Evolutionary conservation across 768 basidiomycete genomes (phyloP), one percentile per base, ranked within the genome.

Genomic region (Atractiella rhizophila): DNA sequence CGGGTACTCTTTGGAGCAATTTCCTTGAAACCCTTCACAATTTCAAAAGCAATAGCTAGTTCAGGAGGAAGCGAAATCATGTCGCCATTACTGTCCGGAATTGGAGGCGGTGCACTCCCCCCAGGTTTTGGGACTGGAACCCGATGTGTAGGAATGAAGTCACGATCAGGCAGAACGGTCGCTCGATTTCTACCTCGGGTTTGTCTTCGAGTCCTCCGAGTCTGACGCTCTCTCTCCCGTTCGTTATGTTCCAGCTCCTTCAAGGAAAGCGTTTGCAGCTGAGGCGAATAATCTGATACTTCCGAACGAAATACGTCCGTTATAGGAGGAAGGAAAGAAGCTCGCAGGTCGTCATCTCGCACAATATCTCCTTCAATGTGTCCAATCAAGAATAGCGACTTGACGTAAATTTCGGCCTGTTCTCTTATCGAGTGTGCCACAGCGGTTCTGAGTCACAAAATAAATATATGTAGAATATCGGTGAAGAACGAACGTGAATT

Each of bases 361-460:
- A 88, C 66, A 7, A 65, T 56, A 0, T 72, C 67, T 2, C 81
- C 79, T 50, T 83, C 78, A 5, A 74, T 70, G 55, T 88, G 80
- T 1, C 83, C 80, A 40, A 85, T 71, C 27, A 88, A 68, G 66
- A 80, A 79, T 15, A 94, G 68, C 0, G 80, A 86, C 56, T 85
- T 82, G 57, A 81, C 76, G 62, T 83, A 83, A 2, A 74, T 70
- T 45, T 85, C 75, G 6, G 85, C 69, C 62, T 98, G 91, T 57
- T 98, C 91, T 24, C 88, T 72, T 51, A 96, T 96, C 18, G 76
- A 75, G 57, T 96, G 88, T 0, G 83, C 74, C 45, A 98, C 80
- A 19, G 85, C 83, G 12, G 86, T 94, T 56, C 83, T 88, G 50
- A 11, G 34, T 39, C 39, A 42, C 18, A 11, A 38, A 28, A 23